Evolutionary conservation across 2,329 filamentous ascomycete species (phyloP).

Genomic region (Trichoderma sp.): DNA sequence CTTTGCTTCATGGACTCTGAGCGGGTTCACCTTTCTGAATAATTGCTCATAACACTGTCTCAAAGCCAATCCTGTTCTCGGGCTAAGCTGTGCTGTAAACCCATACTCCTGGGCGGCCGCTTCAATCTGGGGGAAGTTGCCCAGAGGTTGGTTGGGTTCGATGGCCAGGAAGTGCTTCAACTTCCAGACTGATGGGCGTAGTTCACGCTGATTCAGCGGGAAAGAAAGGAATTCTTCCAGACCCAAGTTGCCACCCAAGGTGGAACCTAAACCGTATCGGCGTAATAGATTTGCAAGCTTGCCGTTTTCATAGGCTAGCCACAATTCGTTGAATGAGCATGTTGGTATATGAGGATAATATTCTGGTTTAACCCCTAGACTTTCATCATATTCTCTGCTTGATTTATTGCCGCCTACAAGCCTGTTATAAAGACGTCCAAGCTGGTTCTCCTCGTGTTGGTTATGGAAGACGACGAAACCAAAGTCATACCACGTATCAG

Average conservation of each 20-base stretch:
- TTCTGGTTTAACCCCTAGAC: neutral
- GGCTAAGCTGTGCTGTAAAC: neutral
- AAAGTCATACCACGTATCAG: slow-evolving; percentile 10
- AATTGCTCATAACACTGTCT: neutral
- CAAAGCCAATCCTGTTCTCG: neutral
- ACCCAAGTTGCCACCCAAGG: neutral
- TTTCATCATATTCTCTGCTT: neutral
- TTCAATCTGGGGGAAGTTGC: neutral
- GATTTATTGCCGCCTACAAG: neutral
- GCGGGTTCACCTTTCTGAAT: neutral
- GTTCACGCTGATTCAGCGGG: neutral
- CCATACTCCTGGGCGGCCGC: slow-evolving; percentile 5
- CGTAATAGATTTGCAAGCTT: neutral
- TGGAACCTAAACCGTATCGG: neutral
- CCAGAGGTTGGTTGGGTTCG: neutral
- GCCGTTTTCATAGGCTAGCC: neutral
- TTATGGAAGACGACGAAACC: neutral
- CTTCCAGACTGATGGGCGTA: slow-evolving; percentile 9
- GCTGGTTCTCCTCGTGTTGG: neutral
- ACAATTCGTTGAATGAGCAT: slow-evolving; percentile 10
- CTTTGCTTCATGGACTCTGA: slow-evolving; percentile 1
- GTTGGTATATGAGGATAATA: neutral
- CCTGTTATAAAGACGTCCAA: neutral
- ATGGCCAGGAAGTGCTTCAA: slow-evolving; percentile 15
- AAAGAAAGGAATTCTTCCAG: neutral